Evolutionary conservation across 139 green algal species (phyloP).

Genomic region (Micromonas commoda): DNA sequence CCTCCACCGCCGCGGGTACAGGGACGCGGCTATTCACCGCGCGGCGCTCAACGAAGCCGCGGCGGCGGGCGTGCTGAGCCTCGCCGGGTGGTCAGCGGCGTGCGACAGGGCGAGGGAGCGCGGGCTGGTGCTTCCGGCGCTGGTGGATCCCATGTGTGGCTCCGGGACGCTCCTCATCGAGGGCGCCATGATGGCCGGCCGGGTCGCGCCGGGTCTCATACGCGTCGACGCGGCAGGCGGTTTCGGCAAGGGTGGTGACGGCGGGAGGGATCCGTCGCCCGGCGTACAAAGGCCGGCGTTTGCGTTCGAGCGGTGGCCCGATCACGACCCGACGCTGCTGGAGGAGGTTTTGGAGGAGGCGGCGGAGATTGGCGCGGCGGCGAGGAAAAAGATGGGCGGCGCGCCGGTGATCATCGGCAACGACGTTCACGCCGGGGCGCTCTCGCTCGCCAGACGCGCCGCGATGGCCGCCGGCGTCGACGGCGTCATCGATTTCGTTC

Average conservation of each 20-base stretch:
- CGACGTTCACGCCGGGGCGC: conserved; percentile 17
- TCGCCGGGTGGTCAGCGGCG: background rate
- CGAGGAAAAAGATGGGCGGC: background rate
- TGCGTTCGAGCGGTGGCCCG: conserved; percentile 18
- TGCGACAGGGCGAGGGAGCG: background rate
- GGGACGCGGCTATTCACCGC: conserved; percentile 51
- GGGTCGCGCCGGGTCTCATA: conserved; percentile 21
- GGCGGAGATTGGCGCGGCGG: background rate
- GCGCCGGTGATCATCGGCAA: background rate
- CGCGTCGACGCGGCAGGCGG: background rate
- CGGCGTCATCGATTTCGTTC: background rate
- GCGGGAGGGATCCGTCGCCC: too few species aligned
- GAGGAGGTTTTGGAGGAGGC: background rate
- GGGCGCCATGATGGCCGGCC: conserved; percentile 19
- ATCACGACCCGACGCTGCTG: conserved; percentile 1
- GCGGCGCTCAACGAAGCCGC: conserved; percentile 82
- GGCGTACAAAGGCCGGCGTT: too few species aligned
- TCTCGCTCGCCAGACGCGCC: background rate
- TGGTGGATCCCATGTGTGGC: conserved; percentile 35
- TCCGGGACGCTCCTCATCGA: conserved; percentile 32
- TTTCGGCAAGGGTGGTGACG: too few species aligned
- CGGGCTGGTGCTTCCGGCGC: background rate
- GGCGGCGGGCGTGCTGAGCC: conserved; percentile 57
- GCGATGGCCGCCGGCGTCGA: background rate
- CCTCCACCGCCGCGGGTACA: conserved; percentile 83